Conservation (phyloP, 192 early-diverging fungal genomes). For the Gorgonomyces haynaldii region DNA sequence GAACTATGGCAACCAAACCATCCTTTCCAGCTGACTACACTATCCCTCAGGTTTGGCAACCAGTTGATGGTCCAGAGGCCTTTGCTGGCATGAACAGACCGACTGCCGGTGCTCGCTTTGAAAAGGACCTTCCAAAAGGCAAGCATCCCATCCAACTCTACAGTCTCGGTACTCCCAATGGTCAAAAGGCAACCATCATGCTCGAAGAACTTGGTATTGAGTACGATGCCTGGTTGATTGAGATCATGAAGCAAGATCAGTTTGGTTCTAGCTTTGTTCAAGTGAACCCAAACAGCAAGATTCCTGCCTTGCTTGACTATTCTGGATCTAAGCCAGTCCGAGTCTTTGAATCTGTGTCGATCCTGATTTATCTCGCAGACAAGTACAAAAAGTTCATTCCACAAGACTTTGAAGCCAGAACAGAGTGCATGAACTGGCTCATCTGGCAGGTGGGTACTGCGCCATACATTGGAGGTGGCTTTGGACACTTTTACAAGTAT, state of each 20-base stretch:
- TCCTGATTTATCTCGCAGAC: constrained; percentile 32
- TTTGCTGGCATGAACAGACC: constrained; percentile 12
- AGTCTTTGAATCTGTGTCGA: constrained; percentile 39
- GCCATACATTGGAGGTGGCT: constrained; percentile 29
- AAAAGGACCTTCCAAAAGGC: constrained; percentile 9
- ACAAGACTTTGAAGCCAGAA: constrained; percentile 13
- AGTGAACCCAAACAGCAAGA: constrained; percentile 36
- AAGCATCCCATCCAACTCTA: constrained; percentile 12
- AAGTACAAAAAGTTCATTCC: constrained; percentile 28
- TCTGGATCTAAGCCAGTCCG: constrained; percentile 14
- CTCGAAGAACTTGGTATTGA: constrained; percentile 32
- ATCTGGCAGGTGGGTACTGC: constrained; percentile 26
- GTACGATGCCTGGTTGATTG: constrained; percentile 20
- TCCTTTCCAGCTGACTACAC: constrained; percentile 3
- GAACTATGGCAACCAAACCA: constrained; percentile 2
- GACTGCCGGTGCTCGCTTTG: constrained; percentile 13
- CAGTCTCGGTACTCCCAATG: constrained; percentile 24
- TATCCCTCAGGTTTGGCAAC: constrained; percentile 7
- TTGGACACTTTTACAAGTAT: constrained; percentile 23
- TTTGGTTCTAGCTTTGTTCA: constrained; percentile 23
- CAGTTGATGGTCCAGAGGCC: not conserved
- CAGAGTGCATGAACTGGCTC: constrained; percentile 8
- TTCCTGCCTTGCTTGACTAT: constrained; percentile 27
- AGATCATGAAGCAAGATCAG: constrained; percentile 17
- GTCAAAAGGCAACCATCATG: constrained; percentile 19